A percentile compares a stretch with the other conserved stretches of the same genome.
Evolutionary conservation across 2,329 filamentous ascomycete species (phyloP).

Genomic region (Rutstroemia sydowiana): DNA sequence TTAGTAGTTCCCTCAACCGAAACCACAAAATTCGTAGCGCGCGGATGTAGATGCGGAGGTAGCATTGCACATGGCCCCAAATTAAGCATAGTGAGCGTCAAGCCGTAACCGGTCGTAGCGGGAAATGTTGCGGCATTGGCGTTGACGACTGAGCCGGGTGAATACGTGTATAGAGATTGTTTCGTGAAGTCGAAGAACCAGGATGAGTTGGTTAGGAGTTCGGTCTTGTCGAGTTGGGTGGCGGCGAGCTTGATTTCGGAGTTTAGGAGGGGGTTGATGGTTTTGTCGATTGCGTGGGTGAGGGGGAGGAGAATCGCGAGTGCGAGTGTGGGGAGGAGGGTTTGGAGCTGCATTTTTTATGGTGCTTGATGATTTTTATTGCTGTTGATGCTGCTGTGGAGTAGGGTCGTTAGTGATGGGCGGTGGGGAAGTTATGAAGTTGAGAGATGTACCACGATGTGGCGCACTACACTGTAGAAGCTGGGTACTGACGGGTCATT

Average conservation of each 20-base stretch:
- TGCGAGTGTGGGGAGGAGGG: background rate
- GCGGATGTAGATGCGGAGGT: slow-evolving; percentile 42
- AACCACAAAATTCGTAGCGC: slow-evolving; percentile 43
- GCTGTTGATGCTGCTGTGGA: too few relatives aligned
- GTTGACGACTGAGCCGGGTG: slow-evolving; percentile 42
- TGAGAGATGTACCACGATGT: too few relatives aligned
- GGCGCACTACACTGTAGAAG: too few relatives aligned
- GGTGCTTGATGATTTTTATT: too few relatives aligned
- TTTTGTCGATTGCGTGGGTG: slow-evolving; percentile 32
- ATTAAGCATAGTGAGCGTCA: slow-evolving; percentile 40
- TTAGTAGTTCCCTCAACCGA: slow-evolving; percentile 40
- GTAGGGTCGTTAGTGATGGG: too few relatives aligned
- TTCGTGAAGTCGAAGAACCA: slow-evolving; percentile 44
- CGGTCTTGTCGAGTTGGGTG: slow-evolving; percentile 39
- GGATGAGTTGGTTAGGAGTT: slow-evolving; percentile 34
- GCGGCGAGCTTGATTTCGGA: slow-evolving; percentile 34
- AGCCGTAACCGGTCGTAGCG: slow-evolving; percentile 38
- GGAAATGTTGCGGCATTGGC: slow-evolving; percentile 46
- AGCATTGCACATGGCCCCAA: slow-evolving; percentile 46
- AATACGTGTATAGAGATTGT: slow-evolving; percentile 35
- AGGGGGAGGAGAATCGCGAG: slow-evolving; percentile 7
- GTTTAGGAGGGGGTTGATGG: slow-evolving; percentile 34
- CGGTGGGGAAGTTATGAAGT: too few relatives aligned
- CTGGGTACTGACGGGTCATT: too few relatives aligned
- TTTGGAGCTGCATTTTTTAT: background rate